Evolutionary conservation across 306 rosid species (phyloP).

Genomic region (Nissolia schottii): DNA sequence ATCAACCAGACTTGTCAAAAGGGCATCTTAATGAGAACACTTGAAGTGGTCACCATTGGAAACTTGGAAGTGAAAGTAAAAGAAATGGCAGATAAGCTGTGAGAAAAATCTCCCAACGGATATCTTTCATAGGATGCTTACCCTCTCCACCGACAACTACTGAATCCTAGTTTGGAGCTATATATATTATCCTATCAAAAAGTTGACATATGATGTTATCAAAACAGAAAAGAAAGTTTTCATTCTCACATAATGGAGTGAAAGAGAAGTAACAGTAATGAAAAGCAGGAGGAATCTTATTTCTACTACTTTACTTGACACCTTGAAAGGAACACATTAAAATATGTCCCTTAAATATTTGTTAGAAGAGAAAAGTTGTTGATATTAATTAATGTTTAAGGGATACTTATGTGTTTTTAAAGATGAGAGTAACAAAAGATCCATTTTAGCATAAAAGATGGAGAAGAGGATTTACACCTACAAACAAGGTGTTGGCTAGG

Average conservation of each 20-base stretch:
- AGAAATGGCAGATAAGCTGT: conserved; percentile 7
- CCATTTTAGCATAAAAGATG: background rate
- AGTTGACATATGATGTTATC: background rate
- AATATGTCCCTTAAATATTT: too few relatives aligned
- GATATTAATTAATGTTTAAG: too few relatives aligned
- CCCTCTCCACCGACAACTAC: conserved; percentile 34
- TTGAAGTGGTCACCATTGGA: conserved; percentile 5
- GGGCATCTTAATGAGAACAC: background rate
- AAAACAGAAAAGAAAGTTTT: background rate
- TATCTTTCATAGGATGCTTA: conserved; percentile 41
- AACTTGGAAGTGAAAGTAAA: conserved; percentile 26
- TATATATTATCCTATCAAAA: background rate
- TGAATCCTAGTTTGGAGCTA: background rate
- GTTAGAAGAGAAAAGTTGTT: too few relatives aligned
- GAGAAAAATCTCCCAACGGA: conserved; percentile 20
- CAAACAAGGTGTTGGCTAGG: too few relatives aligned
- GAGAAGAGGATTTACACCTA: background rate
- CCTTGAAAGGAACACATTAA: too few relatives aligned
- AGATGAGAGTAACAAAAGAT: conserved; percentile 15
- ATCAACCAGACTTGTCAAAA: conserved; percentile 10
- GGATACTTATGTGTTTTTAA: too few relatives aligned
- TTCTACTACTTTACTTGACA: too few relatives aligned
- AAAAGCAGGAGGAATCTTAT: conserved; percentile 14
- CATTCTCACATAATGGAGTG: conserved; percentile 15
- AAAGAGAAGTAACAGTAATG: conserved; percentile 13